phyloP scores from a whole-genome alignment of 495 filamentous ascomycete species.

The Baudoinia panamericana region DNA sequence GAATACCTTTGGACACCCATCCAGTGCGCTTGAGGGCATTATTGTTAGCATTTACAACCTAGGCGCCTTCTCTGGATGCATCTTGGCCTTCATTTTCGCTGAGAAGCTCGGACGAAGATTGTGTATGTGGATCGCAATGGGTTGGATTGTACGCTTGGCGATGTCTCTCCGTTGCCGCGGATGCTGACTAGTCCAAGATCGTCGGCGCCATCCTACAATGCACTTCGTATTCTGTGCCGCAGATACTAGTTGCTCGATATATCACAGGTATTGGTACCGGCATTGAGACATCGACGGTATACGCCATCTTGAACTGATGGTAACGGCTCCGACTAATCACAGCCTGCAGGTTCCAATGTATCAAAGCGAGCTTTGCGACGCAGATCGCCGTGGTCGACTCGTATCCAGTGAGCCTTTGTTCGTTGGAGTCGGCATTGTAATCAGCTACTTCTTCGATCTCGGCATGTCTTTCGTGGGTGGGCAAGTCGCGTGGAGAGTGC shows the following conservation, averaged over 20 bases:
- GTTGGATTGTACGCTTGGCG: slow-evolving; percentile 20
- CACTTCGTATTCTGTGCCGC: slow-evolving; percentile 23
- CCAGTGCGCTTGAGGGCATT: slow-evolving; percentile 21
- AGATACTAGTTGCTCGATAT: slow-evolving; percentile 22
- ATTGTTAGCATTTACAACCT: slow-evolving; percentile 29
- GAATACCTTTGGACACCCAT: slow-evolving; percentile 23
- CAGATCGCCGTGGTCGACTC: slow-evolving; percentile 22
- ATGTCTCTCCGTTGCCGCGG: no score
- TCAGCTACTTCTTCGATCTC: slow-evolving; percentile 23
- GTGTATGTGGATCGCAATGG: slow-evolving; percentile 29
- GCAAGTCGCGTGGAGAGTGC: slow-evolving; percentile 24
- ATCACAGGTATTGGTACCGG: slow-evolving; percentile 28
- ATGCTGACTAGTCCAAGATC: no score
- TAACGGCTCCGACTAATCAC: slow-evolving; percentile 13
- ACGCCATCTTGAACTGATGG: background rate
- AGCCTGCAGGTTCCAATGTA: slow-evolving; percentile 26
- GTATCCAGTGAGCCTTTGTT: slow-evolving; percentile 26
- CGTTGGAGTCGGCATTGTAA: slow-evolving; percentile 27
- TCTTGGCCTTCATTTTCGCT: slow-evolving; percentile 24
- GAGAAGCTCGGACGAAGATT: slow-evolving; percentile 23
- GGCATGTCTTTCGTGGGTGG: slow-evolving; percentile 23
- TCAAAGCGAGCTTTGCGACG: slow-evolving; percentile 26
- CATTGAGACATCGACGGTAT: slow-evolving; percentile 21
- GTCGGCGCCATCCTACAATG: slow-evolving; percentile 24
- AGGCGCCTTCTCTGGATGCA: slow-evolving; percentile 25